Conservation (phyloP, 116 monocot species). For the Iris pallida region DNA sequence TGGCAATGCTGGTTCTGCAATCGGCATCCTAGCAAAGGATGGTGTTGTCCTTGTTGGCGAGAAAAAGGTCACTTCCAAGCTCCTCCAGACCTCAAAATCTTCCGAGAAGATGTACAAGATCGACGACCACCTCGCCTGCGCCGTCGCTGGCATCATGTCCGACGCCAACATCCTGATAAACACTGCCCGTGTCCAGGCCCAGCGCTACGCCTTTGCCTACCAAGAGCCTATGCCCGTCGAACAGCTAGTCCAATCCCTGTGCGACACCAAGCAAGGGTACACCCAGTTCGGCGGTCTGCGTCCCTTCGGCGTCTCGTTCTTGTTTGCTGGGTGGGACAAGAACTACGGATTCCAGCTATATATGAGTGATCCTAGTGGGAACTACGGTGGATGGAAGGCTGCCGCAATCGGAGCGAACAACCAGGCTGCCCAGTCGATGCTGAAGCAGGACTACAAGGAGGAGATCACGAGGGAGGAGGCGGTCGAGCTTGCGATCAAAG, state of each 20-base stretch:
- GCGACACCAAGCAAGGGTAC: slow-evolving; percentile 90
- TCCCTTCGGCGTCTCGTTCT: slow-evolving; percentile 70
- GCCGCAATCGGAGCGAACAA: slow-evolving; percentile 59
- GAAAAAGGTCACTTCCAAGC: slow-evolving; percentile 95
- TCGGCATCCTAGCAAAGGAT: slow-evolving; percentile 67
- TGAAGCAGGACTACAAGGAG: slow-evolving; percentile 71
- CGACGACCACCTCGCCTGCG: slow-evolving; percentile 87
- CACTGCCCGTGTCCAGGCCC: slow-evolving; percentile 80
- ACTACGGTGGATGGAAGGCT: slow-evolving; percentile 62
- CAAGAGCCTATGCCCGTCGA: slow-evolving; percentile 96
- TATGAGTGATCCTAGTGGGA: slow-evolving; percentile 46
- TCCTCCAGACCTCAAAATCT: slow-evolving; percentile 82
- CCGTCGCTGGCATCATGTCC: slow-evolving; percentile 95
- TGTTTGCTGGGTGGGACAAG: slow-evolving; percentile 85
- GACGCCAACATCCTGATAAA: slow-evolving; percentile 94
- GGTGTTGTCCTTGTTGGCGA: slow-evolving; percentile 87
- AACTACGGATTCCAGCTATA: slow-evolving; percentile 67
- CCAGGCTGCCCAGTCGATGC: slow-evolving; percentile 56
- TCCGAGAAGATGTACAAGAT: slow-evolving; percentile 96
- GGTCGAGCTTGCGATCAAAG: slow-evolving; percentile 43
- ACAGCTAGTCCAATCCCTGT: slow-evolving; percentile 79
- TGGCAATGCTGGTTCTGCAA: slow-evolving; percentile 79
- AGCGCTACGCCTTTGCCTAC: slow-evolving; percentile 74
- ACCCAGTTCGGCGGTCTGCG: slow-evolving; percentile 90
- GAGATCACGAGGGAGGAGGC: slow-evolving; percentile 53